phyloP scores from a whole-genome alignment of 2,329 filamentous ascomycete genomes.

The Aspergillus quadricinctus region DNA sequence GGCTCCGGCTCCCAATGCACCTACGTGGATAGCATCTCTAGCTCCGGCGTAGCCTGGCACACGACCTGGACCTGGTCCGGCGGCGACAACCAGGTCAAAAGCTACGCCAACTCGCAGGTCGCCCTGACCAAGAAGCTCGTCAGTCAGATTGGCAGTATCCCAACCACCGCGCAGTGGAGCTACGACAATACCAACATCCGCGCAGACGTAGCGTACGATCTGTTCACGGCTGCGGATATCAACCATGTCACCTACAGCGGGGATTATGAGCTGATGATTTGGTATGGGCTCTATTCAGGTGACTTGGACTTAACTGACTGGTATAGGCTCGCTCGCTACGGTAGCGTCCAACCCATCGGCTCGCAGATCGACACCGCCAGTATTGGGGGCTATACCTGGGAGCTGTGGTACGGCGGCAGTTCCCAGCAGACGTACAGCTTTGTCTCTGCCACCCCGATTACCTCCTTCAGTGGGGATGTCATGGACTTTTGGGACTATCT shows the following conservation, averaged over 20 bases:
- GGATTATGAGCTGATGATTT: constrained; percentile 61
- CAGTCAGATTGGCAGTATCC: constrained; percentile 33
- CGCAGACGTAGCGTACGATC: constrained; percentile 56
- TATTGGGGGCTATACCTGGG: constrained; percentile 50
- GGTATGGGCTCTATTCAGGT: constrained; percentile 28
- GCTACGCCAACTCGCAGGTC: constrained; percentile 24
- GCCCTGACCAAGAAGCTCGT: not conserved
- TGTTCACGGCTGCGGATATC: constrained; percentile 48
- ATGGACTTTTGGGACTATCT: constrained; percentile 54
- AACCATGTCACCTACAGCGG: constrained; percentile 38
- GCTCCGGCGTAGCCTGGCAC: constrained; percentile 32
- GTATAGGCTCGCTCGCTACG: constrained; percentile 43
- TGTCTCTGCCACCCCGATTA: constrained; percentile 39
- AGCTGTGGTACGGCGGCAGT: constrained; percentile 56
- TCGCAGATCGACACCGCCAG: constrained; percentile 47
- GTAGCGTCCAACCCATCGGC: constrained; percentile 52
- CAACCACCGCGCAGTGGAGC: constrained; percentile 41
- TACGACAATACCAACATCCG: constrained; percentile 47
- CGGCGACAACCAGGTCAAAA: constrained; percentile 36
- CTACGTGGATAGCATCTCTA: constrained; percentile 28
- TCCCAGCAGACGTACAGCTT: constrained; percentile 56
- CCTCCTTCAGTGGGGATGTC: constrained; percentile 53
- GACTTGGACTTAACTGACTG: not conserved
- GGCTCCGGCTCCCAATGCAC: constrained; percentile 39
- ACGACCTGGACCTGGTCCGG: constrained; percentile 41